phyloP scores from a whole-genome alignment of 2,329 filamentous ascomycete genomes.

The Penicillium sp. region DNA sequence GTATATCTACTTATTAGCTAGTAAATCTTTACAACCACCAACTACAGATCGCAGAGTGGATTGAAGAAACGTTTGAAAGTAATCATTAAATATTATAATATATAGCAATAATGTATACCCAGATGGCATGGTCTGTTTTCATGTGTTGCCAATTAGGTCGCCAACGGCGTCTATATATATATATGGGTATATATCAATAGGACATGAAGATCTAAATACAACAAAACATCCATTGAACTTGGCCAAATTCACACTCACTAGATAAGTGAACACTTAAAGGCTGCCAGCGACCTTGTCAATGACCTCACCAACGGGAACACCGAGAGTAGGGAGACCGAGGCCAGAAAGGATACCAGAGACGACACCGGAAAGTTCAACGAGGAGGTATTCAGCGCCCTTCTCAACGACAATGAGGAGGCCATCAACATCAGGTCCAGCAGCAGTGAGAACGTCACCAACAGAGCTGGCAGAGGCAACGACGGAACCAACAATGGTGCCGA shows the following conservation, averaged over 20 bases:
- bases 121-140: not conserved
- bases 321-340: conserved; percentile 25
- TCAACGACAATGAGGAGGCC: conserved; percentile 21
- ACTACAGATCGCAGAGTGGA: too few relatives aligned
- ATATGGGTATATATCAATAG: not conserved
- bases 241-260: not conserved
- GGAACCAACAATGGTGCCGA: conserved; percentile 24
- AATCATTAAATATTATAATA: not conserved
- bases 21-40: too few relatives aligned
- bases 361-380: conserved; percentile 21
- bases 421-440: conserved; percentile 20
- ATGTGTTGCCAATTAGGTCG: not conserved
- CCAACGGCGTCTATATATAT: conserved; percentile 2
- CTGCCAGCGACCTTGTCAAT: conserved; percentile 19
- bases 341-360: conserved; percentile 21
- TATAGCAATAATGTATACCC: not conserved
- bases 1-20: too few relatives aligned
- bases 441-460: conserved; percentile 26
- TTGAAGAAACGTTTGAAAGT: too few relatives aligned
- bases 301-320: conserved; percentile 25
- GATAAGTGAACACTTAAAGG: conserved; percentile 9
- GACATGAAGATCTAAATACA: not conserved
- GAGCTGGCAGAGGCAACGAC: conserved; percentile 23
- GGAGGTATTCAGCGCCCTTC: conserved; percentile 19
- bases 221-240: not conserved